These are phyloP conservation scores for Fragilaria crotonensis DNA, from an alignment of 108 stramenopile species.

Conservation along the genomic window DNA sequence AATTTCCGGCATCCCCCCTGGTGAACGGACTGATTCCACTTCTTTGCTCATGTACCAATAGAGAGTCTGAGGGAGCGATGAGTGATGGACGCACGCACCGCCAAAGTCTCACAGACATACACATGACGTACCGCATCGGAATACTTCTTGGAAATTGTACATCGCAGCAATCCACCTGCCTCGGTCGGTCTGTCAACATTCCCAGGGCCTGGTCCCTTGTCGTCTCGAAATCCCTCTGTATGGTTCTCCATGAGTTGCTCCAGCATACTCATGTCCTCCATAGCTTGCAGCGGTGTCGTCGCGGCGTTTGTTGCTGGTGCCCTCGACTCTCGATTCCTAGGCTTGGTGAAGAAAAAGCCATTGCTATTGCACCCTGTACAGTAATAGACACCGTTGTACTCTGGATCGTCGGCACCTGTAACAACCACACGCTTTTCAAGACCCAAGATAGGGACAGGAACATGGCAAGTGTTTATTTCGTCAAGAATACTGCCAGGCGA, in stretches of 20 bases:
- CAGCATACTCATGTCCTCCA: constrained; percentile 7
- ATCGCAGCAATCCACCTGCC: constrained; percentile 29
- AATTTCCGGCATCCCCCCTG: constrained; percentile 17
- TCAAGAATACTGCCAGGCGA: not conserved
- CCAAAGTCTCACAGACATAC: not conserved
- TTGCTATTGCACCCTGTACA: constrained; percentile 75
- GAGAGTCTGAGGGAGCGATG: constrained; percentile 29
- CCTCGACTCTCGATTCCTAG: constrained; percentile 30
- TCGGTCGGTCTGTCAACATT: not conserved
- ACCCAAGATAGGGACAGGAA: constrained; percentile 62
- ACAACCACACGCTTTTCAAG: constrained; percentile 46
- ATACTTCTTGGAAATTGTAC: constrained; percentile 67
- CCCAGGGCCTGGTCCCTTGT: not conserved
- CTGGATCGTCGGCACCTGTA: constrained; percentile 55
- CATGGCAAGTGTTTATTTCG: constrained; percentile 9
- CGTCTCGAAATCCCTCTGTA: not conserved
- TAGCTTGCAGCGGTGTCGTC: constrained; percentile 2
- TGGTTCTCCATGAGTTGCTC: constrained; percentile 5
- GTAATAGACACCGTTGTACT: constrained; percentile 77
- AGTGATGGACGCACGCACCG: not conserved
- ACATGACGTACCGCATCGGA: constrained; percentile 46
- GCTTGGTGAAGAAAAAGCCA: constrained; percentile 72
- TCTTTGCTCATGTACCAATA: constrained; percentile 85
- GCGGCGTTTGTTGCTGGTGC: not conserved
- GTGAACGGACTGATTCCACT: constrained; percentile 20